Percentiles rank a stretch among this genome's conserved stretches.
Conservation (phyloP, 257 asterid genomes). For the Solanum chmielewskii region DNA sequence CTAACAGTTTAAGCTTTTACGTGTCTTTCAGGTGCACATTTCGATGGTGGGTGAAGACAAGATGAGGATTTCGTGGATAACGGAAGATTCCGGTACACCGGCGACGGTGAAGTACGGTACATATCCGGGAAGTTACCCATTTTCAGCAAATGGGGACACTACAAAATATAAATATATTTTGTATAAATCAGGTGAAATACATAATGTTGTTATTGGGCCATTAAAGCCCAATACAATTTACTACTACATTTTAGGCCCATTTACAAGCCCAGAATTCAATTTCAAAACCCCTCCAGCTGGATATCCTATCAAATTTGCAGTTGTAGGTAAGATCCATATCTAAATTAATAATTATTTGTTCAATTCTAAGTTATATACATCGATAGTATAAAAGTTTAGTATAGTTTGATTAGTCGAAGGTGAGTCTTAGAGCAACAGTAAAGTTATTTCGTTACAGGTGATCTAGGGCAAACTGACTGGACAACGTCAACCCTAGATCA, state of each 20-base stretch:
- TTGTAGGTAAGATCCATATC: constrained; percentile 25
- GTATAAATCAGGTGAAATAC: constrained; percentile 53
- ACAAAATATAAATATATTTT: constrained; percentile 17
- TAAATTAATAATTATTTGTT: background rate
- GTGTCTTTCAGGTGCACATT: constrained; percentile 42
- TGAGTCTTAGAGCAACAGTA: background rate
- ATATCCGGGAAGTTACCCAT: constrained; percentile 24
- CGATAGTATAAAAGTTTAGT: background rate
- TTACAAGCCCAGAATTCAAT: constrained; percentile 22
- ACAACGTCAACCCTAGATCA: constrained; percentile 55
- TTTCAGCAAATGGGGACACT: constrained; percentile 37
- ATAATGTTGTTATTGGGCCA: constrained; percentile 62
- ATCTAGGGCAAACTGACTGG: constrained; percentile 74
- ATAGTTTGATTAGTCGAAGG: background rate
- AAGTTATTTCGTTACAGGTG: constrained; percentile 28
- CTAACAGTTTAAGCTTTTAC: background rate
- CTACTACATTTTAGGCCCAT: constrained; percentile 36
- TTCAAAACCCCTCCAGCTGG: constrained; percentile 55
- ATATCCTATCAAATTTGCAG: constrained; percentile 49
- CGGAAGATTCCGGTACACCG: constrained; percentile 14
- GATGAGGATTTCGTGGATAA: constrained; percentile 61
- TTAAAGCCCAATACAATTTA: constrained; percentile 41
- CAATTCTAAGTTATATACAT: background rate
- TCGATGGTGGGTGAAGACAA: constrained; percentile 42
- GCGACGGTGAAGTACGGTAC: constrained; percentile 46